phyloP scores from a whole-genome alignment of 1,284 basidiomycete genomes.

The Meripilus lineatus region DNA sequence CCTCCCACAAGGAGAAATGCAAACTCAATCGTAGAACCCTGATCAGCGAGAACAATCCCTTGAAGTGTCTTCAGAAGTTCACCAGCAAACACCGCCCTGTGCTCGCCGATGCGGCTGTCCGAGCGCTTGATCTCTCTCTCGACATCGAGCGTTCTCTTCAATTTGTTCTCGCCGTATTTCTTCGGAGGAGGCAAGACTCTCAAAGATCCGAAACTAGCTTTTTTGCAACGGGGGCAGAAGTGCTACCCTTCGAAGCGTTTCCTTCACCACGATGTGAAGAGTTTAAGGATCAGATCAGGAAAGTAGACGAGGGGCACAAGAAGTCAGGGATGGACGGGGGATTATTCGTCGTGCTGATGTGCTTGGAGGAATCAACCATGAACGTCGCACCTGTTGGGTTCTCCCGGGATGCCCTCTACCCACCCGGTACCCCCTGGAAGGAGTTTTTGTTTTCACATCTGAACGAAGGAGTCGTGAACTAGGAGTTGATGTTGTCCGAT shows the following conservation, averaged over 20 bases:
- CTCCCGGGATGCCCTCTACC: slow-evolving; percentile 10
- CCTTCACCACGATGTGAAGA: slow-evolving; percentile 12
- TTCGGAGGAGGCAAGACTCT: slow-evolving; percentile 14
- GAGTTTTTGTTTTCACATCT: slow-evolving; percentile 15
- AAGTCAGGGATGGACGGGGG: slow-evolving; percentile 12
- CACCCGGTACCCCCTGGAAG: slow-evolving; percentile 15
- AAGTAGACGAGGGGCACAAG: slow-evolving; percentile 13
- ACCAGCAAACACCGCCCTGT: slow-evolving; percentile 20
- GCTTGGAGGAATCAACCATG: slow-evolving; percentile 13
- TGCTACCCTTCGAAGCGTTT: slow-evolving; percentile 15
- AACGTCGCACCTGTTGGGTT: slow-evolving; percentile 21
- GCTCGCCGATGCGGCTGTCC: slow-evolving; percentile 15
- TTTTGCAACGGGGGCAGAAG: slow-evolving; percentile 16
- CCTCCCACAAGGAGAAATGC: slow-evolving; percentile 19
- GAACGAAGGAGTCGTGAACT: slow-evolving; percentile 16
- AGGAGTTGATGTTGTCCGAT: background rate
- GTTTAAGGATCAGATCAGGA: slow-evolving; percentile 18
- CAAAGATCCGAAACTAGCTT: slow-evolving; percentile 17
- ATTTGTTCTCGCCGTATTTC: slow-evolving; percentile 16
- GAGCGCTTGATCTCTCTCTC: slow-evolving; percentile 16
- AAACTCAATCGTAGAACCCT: slow-evolving; percentile 16
- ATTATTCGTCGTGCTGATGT: slow-evolving; percentile 16
- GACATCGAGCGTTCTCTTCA: slow-evolving; percentile 13
- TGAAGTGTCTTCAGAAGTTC: slow-evolving; percentile 18
- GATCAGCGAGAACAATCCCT: slow-evolving; percentile 5